Conservation (phyloP, 2,329 filamentous ascomycete genomes). For the Blastomyces silverae region DNA sequence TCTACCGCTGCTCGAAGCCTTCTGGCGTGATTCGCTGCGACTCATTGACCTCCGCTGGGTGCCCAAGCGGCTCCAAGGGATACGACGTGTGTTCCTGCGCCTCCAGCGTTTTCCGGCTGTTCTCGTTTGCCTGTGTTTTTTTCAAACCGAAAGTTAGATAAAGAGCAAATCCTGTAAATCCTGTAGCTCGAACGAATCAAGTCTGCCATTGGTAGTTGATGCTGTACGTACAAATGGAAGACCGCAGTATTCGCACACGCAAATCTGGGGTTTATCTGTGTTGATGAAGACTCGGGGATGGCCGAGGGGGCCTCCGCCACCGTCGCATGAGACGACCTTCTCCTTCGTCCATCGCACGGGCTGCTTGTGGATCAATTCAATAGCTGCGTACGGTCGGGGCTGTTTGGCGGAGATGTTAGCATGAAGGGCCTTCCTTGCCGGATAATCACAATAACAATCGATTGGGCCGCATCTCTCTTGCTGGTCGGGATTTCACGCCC, state of each 20-base stretch:
- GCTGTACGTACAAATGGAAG: constrained; percentile 70
- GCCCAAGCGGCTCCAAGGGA: constrained; percentile 60
- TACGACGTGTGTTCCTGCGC: constrained; percentile 73
- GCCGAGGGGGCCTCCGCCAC: constrained; percentile 80
- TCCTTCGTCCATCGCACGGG: constrained; percentile 88
- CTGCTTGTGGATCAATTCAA: constrained; percentile 92
- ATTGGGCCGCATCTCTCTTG: no score
- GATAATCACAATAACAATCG: not conserved
- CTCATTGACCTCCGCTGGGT: constrained; percentile 54
- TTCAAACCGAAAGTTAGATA: constrained; percentile 12
- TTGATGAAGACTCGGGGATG: constrained; percentile 97
- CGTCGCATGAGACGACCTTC: constrained; percentile 77
- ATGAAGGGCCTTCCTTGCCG: not conserved
- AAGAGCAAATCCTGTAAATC: no score
- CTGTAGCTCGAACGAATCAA: no score
- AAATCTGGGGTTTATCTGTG: constrained; percentile 92
- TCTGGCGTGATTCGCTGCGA: constrained; percentile 54
- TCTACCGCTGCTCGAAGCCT: constrained; percentile 55
- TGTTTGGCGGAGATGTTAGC: constrained; percentile 37
- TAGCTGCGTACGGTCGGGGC: constrained; percentile 84
- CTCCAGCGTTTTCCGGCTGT: constrained; percentile 77
- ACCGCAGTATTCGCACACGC: constrained; percentile 85
- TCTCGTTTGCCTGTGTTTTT: constrained; percentile 68
- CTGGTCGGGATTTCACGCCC: not conserved
- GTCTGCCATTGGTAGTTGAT: no score